Conservation (phyloP, 2,329 filamentous ascomycete genomes). For the Byssochlamys sp. region DNA sequence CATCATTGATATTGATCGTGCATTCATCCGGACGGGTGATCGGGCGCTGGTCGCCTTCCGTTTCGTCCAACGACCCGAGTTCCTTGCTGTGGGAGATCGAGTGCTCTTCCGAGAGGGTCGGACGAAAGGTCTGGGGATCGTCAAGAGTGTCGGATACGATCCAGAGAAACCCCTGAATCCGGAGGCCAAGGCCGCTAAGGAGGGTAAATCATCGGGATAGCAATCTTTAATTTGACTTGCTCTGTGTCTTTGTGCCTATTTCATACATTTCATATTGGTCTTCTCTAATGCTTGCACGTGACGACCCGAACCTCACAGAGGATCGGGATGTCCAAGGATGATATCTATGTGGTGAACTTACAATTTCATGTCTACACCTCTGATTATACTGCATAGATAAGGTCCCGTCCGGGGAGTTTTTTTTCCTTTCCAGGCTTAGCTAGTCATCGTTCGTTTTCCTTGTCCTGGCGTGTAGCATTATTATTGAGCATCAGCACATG, state of each 20-base stretch:
- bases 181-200: slow-evolving; percentile 19
- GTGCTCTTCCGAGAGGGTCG: slow-evolving; percentile 87
- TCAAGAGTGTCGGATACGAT: slow-evolving; percentile 86
- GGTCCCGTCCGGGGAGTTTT: neutral
- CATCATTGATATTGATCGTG: slow-evolving; percentile 95
- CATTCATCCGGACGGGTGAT: slow-evolving; percentile 87
- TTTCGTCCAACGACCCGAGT: slow-evolving; percentile 90
- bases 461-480: neutral
- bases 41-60: slow-evolving; percentile 88
- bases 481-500: neutral
- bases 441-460: neutral
- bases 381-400: neutral
- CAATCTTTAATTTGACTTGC: neutral
- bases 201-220: slow-evolving; percentile 3
- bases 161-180: slow-evolving; percentile 43
- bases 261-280: neutral
- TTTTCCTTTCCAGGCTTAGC: neutral
- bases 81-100: slow-evolving; percentile 75
- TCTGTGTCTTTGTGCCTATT: neutral
- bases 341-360: neutral
- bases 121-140: slow-evolving; percentile 90
- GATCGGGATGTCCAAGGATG: neutral
- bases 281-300: neutral
- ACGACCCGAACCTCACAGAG: neutral
- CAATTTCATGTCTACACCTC: neutral